Evolutionary conservation across 2,329 filamentous ascomycete species (phyloP).

Genomic region (Neonectria sp.): DNA sequence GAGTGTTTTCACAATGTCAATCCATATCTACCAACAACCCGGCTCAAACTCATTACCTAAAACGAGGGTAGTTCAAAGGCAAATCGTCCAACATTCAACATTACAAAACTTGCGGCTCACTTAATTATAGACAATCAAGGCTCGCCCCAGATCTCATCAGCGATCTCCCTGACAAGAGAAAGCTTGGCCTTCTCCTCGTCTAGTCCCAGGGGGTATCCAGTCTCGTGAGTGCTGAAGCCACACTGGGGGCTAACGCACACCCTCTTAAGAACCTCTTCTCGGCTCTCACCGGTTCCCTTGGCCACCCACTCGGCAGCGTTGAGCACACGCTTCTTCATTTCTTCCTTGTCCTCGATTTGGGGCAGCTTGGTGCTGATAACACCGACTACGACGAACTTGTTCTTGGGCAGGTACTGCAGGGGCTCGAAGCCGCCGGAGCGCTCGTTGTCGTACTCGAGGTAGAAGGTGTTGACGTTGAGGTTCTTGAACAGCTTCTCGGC

Average conservation of each 20-base stretch:
- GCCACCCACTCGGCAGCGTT: constrained; percentile 78
- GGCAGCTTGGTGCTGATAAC: constrained; percentile 75
- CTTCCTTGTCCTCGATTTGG: constrained; percentile 74
- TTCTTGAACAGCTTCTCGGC: constrained; percentile 76
- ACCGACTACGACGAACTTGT: constrained; percentile 76
- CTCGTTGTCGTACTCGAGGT: constrained; percentile 78
- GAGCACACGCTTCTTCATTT: constrained; percentile 72
- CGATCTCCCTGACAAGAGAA: constrained; percentile 78
- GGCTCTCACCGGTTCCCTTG: constrained; percentile 74
- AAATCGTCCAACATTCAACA: too few relatives aligned
- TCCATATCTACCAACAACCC: background rate
- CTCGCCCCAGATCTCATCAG: constrained; percentile 77
- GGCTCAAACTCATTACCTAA: too few relatives aligned
- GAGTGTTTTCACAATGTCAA: too few relatives aligned
- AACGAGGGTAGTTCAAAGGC: too few relatives aligned
- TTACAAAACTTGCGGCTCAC: too few relatives aligned
- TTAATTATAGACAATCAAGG: constrained; percentile 32
- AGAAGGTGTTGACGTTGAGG: constrained; percentile 76
- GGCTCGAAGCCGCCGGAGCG: constrained; percentile 78
- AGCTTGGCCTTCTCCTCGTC: constrained; percentile 84
- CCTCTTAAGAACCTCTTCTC: constrained; percentile 78
- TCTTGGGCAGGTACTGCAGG: constrained; percentile 70
- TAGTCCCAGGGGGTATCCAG: constrained; percentile 77
- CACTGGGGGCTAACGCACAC: constrained; percentile 80
- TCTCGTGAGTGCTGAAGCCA: constrained; percentile 81